Conservation (phyloP, 2,329 filamentous ascomycete species). For the Stenocarpella maydis region DNA sequence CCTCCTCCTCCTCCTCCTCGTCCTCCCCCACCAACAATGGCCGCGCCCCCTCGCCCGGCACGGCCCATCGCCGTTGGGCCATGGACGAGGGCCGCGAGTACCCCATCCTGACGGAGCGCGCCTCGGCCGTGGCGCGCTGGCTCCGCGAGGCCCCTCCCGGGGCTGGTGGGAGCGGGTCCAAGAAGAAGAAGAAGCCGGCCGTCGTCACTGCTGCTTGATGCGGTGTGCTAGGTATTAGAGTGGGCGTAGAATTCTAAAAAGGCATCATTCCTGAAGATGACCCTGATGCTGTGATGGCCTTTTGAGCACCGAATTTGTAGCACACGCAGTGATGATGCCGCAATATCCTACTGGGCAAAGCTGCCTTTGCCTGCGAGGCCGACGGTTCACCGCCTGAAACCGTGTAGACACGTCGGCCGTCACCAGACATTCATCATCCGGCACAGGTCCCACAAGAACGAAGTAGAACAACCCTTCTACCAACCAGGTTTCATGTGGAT, state of each 20-base stretch:
- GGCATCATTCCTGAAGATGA: background rate
- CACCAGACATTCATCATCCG: background rate
- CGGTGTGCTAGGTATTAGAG: background rate
- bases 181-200: conserved; percentile 48
- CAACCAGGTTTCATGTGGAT: background rate
- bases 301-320: background rate
- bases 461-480: background rate
- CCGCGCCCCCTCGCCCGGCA: conserved; percentile 10
- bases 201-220: conserved; percentile 26
- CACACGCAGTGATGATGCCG: background rate
- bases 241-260: background rate
- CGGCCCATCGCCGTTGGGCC: conserved; percentile 62
- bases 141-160: conserved; percentile 65
- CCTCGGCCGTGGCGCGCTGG: conserved; percentile 75
- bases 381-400: background rate
- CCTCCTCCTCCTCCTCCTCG: background rate
- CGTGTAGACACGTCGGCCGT: background rate
- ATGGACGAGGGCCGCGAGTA: conserved; percentile 74
- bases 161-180: conserved; percentile 41
- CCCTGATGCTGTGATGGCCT: background rate
- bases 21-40: background rate
- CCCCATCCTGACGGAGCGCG: conserved; percentile 74
- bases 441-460: background rate
- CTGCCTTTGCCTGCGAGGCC: background rate
- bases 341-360: background rate